Percentiles rank a stretch among this genome's conserved stretches.
phyloP scores from a whole-genome alignment of 768 basidiomycete species.

The Rhizopogon rudus region DNA sequence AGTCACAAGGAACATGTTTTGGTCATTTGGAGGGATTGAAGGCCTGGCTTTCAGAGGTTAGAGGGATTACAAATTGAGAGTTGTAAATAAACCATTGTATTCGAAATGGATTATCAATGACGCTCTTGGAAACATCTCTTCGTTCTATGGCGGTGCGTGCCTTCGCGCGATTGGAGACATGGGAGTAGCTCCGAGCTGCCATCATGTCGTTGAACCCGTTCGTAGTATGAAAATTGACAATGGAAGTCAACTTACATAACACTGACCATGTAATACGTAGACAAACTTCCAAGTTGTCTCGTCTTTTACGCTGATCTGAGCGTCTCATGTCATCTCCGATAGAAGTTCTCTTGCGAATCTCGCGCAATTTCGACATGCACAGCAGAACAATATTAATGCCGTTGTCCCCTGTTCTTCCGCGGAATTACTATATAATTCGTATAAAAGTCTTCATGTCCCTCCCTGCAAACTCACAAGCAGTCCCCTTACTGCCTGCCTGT shows the following conservation, averaged over 20 bases:
- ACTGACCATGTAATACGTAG: no score
- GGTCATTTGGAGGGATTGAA: conserved; percentile 52
- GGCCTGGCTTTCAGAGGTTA: conserved; percentile 43
- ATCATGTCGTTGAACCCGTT: conserved; percentile 12
- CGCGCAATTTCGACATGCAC: no score
- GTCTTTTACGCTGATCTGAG: no score
- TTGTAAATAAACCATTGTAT: conserved; percentile 51
- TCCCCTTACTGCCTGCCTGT: not conserved
- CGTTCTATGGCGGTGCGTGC: conserved; percentile 39
- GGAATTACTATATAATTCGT: not conserved
- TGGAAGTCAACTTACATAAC: no score
- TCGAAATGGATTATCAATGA: conserved; percentile 25
- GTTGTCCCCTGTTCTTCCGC: no score
- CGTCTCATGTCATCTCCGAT: no score
- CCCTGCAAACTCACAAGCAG: not conserved
- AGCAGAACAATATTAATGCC: no score
- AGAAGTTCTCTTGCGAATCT: no score
- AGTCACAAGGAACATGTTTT: conserved; percentile 52
- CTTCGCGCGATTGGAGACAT: conserved; percentile 61
- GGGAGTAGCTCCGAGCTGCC: conserved; percentile 47
- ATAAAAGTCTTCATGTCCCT: not conserved
- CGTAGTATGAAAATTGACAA: no score
- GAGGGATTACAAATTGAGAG: not conserved
- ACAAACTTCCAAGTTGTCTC: no score
- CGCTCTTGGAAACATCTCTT: conserved; percentile 64